These are phyloP conservation scores for Chimonanthus praecox DNA, from an alignment of 164 flowering plant genomes.

Conservation along the genomic window DNA sequence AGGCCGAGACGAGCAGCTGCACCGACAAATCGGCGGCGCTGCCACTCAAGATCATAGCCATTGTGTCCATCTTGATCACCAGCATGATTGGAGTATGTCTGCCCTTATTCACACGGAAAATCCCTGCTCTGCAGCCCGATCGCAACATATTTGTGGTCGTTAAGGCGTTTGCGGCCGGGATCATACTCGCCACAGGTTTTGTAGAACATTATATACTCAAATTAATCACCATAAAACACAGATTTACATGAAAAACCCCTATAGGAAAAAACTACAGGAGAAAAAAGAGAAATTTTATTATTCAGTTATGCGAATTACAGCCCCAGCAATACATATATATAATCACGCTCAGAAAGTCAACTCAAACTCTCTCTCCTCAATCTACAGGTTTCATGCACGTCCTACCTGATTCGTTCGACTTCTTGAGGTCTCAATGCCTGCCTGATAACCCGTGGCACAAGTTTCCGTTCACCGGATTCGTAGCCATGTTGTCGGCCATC, in stretches of 20 bases:
- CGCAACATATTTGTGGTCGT: slow-evolving; percentile 18
- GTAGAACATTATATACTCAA: too few species aligned
- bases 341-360: too few species aligned
- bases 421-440: slow-evolving; percentile 21
- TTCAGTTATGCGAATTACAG: too few species aligned
- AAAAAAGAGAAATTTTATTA: too few species aligned
- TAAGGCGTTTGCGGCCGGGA: slow-evolving; percentile 28
- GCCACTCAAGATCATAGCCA: slow-evolving; percentile 20
- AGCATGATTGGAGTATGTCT: slow-evolving; percentile 25
- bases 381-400: slow-evolving; percentile 23
- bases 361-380: too few species aligned
- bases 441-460: slow-evolving; percentile 26
- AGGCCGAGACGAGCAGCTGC: neutral
- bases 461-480: slow-evolving; percentile 27
- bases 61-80: slow-evolving; percentile 19
- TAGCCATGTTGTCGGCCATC: slow-evolving; percentile 27
- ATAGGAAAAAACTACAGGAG: too few species aligned
- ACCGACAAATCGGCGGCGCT: slow-evolving; percentile 5
- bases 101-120: slow-evolving; percentile 13
- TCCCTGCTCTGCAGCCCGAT: slow-evolving; percentile 23
- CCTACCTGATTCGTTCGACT: slow-evolving; percentile 26
- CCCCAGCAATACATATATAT: too few species aligned
- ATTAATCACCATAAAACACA: too few species aligned
- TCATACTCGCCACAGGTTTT: slow-evolving; percentile 17
- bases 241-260: too few species aligned